These are phyloP conservation scores for Umbelopsis vinacea DNA, from an alignment of 192 early-diverging fungal species.

Conservation along the genomic window DNA sequence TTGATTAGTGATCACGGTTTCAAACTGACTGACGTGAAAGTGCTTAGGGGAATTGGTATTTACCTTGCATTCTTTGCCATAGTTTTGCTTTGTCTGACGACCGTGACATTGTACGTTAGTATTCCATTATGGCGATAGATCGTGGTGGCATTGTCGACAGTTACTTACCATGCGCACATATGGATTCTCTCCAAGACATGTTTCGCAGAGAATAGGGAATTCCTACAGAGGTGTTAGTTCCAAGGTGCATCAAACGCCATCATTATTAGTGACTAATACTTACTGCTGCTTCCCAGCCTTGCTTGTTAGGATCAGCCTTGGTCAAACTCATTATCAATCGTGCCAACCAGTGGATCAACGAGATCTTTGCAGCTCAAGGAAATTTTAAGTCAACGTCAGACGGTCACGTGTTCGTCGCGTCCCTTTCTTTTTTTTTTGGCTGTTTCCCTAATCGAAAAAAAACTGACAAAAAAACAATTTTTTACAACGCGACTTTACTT, in stretches of 20 bases:
- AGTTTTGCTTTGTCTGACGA: slow-evolving; percentile 67
- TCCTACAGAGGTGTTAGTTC: slow-evolving; percentile 47
- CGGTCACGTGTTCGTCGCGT: slow-evolving; percentile 14
- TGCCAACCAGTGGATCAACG: neutral
- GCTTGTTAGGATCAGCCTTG: slow-evolving; percentile 64
- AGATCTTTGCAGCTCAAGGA: neutral
- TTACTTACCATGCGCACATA: slow-evolving; percentile 94
- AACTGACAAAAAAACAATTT: neutral
- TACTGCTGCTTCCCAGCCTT: slow-evolving; percentile 68
- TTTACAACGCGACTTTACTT: slow-evolving; percentile 16
- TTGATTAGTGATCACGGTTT: neutral
- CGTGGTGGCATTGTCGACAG: neutral
- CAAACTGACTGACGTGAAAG: neutral
- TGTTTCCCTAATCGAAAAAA: neutral
- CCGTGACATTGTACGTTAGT: neutral
- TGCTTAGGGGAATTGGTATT: neutral
- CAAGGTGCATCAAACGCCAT: too few relatives aligned
- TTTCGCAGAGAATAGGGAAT: slow-evolving; percentile 94
- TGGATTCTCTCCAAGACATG: slow-evolving; percentile 96
- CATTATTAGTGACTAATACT: neutral
- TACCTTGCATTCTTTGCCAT: slow-evolving; percentile 80
- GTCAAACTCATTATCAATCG: slow-evolving; percentile 42
- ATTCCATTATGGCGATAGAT: neutral
- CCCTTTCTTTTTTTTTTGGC: neutral
- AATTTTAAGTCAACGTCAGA: slow-evolving; percentile 4